These are phyloP conservation scores for Dioszegia crocea DNA, from an alignment of 768 basidiomycete genomes.

Conservation along the genomic window DNA sequence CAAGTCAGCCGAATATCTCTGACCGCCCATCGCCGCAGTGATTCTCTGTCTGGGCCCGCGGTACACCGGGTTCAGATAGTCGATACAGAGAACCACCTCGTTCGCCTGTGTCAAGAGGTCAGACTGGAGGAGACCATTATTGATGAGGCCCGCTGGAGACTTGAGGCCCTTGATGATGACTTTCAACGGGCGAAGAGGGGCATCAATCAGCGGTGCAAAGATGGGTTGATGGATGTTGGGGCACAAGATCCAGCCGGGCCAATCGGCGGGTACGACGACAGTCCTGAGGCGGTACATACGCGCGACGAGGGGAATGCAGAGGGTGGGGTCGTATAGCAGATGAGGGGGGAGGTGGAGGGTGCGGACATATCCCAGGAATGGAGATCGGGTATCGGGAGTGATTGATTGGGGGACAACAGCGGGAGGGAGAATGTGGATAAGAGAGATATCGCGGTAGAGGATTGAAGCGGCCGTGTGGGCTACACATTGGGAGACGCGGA, in stretches of 20 bases:
- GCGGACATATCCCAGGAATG: constrained; percentile 1
- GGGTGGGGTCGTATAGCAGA: constrained; percentile 3
- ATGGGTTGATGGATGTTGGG: not conserved
- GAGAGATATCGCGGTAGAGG: constrained; percentile 12
- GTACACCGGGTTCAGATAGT: constrained; percentile 1
- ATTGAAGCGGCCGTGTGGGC: constrained; percentile 16
- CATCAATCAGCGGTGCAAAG: not conserved
- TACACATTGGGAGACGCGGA: constrained; percentile 14
- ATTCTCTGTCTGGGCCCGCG: not conserved
- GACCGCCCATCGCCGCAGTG: constrained; percentile 3
- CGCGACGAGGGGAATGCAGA: not conserved
- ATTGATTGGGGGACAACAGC: not conserved
- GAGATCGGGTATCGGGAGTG: not conserved
- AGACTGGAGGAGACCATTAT: constrained; percentile 2
- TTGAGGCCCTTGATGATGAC: not conserved
- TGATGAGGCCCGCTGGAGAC: constrained; percentile 1
- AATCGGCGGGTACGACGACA: constrained; percentile 2
- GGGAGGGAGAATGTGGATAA: constrained; percentile 3
- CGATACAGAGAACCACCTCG: not conserved
- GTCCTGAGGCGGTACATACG: not conserved
- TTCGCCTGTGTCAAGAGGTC: not conserved
- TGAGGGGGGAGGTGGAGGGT: constrained; percentile 2
- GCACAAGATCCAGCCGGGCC: constrained; percentile 1
- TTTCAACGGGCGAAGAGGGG: not conserved
- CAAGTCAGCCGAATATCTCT: not conserved